These are phyloP conservation scores for Selenicereus undatus DNA, from an alignment of 148 eudicot genomes.

Conservation along the genomic window DNA sequence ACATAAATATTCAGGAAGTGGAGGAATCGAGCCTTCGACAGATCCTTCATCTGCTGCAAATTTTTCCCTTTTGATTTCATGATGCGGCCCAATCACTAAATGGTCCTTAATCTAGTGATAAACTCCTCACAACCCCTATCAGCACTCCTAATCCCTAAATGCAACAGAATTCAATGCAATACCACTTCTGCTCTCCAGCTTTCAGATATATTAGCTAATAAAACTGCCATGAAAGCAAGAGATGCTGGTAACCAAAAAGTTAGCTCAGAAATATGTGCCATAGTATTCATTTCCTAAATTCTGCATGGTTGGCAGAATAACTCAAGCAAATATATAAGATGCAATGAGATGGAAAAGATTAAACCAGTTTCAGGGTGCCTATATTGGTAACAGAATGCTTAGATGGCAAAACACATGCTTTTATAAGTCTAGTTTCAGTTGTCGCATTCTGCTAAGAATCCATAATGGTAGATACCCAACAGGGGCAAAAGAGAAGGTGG, in stretches of 20 bases:
- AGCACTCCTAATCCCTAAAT: neutral
- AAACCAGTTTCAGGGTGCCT: neutral
- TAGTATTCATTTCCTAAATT: neutral
- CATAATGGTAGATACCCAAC: neutral
- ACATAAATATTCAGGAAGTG: neutral
- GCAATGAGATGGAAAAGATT: neutral
- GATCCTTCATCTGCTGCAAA: neutral
- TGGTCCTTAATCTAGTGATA: neutral
- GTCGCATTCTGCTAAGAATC: neutral
- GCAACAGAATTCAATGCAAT: neutral
- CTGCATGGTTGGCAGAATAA: neutral
- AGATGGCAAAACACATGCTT: neutral
- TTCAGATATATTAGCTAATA: neutral
- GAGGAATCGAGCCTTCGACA: neutral
- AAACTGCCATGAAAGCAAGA: neutral
- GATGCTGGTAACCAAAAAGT: neutral
- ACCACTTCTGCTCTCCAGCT: neutral
- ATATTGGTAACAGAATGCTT: neutral
- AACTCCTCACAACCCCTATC: neutral
- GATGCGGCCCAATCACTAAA: neutral
- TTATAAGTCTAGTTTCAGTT: neutral
- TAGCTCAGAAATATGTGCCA: neutral
- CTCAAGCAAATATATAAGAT: neutral
- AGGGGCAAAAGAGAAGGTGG: neutral
- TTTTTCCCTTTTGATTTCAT: neutral